A percentile compares a stretch with the other conserved stretches of the same genome.
Evolutionary conservation across 169 alveolate species (phyloP).

Genomic region (Plasmodium berghei): DNA sequence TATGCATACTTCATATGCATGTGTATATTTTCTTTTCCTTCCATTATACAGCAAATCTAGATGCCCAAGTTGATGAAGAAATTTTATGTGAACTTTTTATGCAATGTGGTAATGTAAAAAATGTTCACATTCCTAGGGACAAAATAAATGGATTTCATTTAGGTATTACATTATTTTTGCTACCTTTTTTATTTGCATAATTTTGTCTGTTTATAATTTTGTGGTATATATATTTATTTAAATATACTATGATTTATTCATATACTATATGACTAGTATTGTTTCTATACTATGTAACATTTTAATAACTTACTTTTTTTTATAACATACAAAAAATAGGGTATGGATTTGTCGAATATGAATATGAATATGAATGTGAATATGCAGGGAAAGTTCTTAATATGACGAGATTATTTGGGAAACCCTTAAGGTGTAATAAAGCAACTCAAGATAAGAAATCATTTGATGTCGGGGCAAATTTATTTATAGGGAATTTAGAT

Average conservation of each 20-base stretch:
- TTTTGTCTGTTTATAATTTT: not conserved
- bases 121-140: constrained; percentile 98
- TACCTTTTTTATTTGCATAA: not conserved
- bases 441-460: constrained; percentile 98
- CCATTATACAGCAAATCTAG: constrained; percentile 92
- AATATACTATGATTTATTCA: no score
- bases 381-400: constrained; percentile 98
- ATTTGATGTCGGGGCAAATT: constrained; percentile 98
- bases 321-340: constrained; percentile 80
- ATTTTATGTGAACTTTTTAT: constrained; percentile 97
- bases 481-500: constrained; percentile 98
- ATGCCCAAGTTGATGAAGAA: constrained; percentile 96
- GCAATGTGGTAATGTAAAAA: constrained; percentile 97
- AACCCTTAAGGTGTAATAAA: constrained; percentile 97
- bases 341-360: constrained; percentile 98
- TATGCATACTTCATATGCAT: not conserved
- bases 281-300: no score
- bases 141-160: constrained; percentile 88
- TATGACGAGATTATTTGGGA: constrained; percentile 96
- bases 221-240: not conserved
- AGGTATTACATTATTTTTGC: constrained; percentile 56
- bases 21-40: not conserved
- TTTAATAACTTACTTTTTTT: no score
- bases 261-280: no score
- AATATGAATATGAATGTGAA: constrained; percentile 97